phyloP scores from a whole-genome alignment of 768 basidiomycete species.

The Lactifluus subvellereus region DNA sequence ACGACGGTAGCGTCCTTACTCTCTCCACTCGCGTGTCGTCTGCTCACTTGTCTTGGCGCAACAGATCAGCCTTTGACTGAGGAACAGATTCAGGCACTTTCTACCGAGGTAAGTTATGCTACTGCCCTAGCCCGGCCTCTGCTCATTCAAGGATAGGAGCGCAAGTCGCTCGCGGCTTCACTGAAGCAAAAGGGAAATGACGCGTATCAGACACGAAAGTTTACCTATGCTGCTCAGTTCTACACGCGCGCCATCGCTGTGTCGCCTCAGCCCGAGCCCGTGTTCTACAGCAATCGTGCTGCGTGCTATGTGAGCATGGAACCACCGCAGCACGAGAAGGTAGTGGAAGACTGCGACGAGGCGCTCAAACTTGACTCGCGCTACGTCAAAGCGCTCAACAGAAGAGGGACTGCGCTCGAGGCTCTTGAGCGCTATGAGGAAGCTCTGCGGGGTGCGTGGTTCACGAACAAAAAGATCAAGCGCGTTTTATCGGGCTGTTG shows the following conservation, averaged over 20 bases:
- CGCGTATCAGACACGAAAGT: constrained; percentile 60
- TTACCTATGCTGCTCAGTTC: constrained; percentile 50
- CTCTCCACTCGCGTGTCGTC: constrained; percentile 10
- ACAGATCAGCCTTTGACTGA: constrained; percentile 42
- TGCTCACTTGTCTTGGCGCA: constrained; percentile 24
- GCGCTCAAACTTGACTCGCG: constrained; percentile 76
- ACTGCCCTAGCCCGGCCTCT: neutral
- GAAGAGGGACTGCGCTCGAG: constrained; percentile 83
- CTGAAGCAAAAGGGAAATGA: constrained; percentile 70
- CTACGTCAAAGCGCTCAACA: constrained; percentile 89
- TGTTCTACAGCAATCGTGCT: constrained; percentile 95
- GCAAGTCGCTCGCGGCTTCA: constrained; percentile 50
- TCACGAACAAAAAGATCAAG: neutral
- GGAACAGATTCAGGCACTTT: constrained; percentile 53
- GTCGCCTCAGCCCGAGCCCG: constrained; percentile 76
- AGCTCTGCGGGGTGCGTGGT: constrained; percentile 63
- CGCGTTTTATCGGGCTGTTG: neutral
- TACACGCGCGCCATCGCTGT: constrained; percentile 75
- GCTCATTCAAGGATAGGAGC: constrained; percentile 44
- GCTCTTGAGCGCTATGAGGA: constrained; percentile 67
- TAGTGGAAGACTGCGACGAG: constrained; percentile 82
- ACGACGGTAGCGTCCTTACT: constrained; percentile 24
- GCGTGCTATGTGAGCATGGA: constrained; percentile 94
- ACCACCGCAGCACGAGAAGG: constrained; percentile 76
- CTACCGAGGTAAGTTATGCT: constrained; percentile 45